Conservation (phyloP, 306 rosid genomes). For the Comarum palustre region DNA sequence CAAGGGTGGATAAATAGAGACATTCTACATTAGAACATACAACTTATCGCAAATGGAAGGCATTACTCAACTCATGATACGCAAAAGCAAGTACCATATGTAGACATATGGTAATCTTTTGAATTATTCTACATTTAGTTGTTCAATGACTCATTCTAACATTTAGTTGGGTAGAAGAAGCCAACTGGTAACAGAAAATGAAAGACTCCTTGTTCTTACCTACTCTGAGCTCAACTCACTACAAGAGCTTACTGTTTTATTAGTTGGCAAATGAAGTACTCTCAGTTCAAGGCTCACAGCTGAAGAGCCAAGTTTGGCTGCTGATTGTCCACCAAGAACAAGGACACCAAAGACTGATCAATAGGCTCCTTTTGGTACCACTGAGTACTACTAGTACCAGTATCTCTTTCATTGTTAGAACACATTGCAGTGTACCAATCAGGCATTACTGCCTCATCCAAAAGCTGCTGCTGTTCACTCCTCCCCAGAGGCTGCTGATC, state of each 20-base stretch:
- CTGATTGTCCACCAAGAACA: slow-evolving; percentile 15
- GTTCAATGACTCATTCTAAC: neutral
- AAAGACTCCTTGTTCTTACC: neutral
- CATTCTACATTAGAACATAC: neutral
- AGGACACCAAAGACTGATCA: slow-evolving; percentile 7
- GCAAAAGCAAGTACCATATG: neutral
- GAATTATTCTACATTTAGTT: neutral
- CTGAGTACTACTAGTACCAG: neutral
- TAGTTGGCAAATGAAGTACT: neutral
- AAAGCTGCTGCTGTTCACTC: neutral
- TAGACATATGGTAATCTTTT: neutral
- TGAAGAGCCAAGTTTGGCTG: slow-evolving; percentile 36
- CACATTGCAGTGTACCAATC: slow-evolving; percentile 15
- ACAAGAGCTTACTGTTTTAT: neutral
- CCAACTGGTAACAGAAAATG: neutral
- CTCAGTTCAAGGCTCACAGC: slow-evolving; percentile 18
- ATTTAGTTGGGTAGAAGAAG: neutral
- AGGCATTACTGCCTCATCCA: slow-evolving; percentile 10
- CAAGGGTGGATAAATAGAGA: neutral
- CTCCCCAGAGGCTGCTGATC: neutral
- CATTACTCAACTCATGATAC: neutral
- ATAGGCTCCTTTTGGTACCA: slow-evolving; percentile 18
- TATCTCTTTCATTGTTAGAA: slow-evolving; percentile 4
- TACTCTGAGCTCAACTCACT: neutral
- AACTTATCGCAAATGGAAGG: neutral